Percentiles rank a stretch among this genome's conserved stretches.
phyloP scores from a whole-genome alignment of 371 early-diverging fungal species.

The Mucor plumbeus region DNA sequence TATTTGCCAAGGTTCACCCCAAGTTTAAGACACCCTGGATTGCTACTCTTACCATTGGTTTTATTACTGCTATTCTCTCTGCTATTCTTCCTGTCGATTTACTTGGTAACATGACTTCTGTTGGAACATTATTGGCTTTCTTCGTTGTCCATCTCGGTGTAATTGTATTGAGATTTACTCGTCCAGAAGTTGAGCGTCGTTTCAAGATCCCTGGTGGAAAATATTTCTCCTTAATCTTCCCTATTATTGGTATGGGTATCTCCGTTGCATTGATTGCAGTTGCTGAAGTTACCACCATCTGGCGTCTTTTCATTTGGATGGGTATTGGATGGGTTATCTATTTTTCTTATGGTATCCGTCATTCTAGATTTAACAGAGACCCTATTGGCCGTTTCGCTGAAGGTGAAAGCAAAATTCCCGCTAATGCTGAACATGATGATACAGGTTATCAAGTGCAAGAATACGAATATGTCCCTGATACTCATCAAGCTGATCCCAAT shows the following conservation, averaged over 20 bases:
- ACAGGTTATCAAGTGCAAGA: conserved; percentile 29
- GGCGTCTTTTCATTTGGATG: conserved; percentile 69
- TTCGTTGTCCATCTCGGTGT: conserved; percentile 82
- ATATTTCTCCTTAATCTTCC: conserved; percentile 56
- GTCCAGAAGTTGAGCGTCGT: conserved; percentile 75
- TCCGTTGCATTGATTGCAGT: conserved; percentile 68
- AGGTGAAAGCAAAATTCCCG: conserved; percentile 19
- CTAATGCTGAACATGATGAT: conserved; percentile 9
- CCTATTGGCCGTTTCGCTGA: conserved; percentile 41
- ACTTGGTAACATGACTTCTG: conserved; percentile 83
- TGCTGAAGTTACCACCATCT: conserved; percentile 64
- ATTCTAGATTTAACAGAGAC: conserved; percentile 58
- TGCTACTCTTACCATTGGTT: conserved; percentile 72
- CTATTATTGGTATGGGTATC: conserved; percentile 63
- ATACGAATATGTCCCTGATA: conserved; percentile 25
- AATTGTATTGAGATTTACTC: conserved; percentile 74
- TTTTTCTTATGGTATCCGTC: conserved; percentile 64
- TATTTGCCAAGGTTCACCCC: conserved; percentile 72
- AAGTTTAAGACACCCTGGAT: conserved; percentile 75
- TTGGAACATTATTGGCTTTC: conserved; percentile 88
- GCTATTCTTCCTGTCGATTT: conserved; percentile 84
- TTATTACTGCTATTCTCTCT: conserved; percentile 70
- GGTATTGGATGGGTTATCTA: conserved; percentile 77
- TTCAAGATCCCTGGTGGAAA: conserved; percentile 80
- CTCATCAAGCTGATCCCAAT: conserved; percentile 14